Evolutionary conservation across 2,329 filamentous ascomycete genomes (phyloP).

Genomic region (Reticulascus tulasneorum): DNA sequence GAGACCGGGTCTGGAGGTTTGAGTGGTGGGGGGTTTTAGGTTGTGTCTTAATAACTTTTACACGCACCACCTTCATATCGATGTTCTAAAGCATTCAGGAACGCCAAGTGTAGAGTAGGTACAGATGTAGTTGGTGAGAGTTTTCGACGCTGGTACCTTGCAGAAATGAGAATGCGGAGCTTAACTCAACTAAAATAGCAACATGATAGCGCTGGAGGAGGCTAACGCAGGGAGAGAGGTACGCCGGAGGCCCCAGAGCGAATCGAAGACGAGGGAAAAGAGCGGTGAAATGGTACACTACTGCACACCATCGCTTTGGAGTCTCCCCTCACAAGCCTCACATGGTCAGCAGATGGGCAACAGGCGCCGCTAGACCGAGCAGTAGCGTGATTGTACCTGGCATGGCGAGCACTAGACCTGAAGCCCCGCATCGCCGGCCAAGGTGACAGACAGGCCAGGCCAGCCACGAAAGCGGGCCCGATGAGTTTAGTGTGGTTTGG

Average conservation of each 20-base stretch:
- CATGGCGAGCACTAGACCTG: no score
- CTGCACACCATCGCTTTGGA: constrained; percentile 3
- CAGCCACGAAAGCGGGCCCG: not conserved
- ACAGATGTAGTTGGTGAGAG: no score
- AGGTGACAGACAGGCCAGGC: constrained; percentile 4
- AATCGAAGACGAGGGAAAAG: constrained; percentile 8
- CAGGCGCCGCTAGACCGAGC: constrained; percentile 1
- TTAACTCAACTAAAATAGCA: no score
- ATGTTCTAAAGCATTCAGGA: no score
- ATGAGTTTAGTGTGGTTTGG: not conserved
- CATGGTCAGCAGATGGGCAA: constrained; percentile 10
- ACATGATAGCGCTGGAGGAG: constrained; percentile 1
- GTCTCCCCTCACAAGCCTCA: constrained; percentile 2
- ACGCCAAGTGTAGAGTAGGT: no score
- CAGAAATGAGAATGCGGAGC: no score
- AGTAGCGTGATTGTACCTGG: not conserved
- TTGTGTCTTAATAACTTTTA: no score
- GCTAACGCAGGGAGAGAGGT: constrained; percentile 9
- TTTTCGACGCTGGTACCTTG: no score
- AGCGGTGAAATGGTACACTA: constrained; percentile 11
- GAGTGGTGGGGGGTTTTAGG: no score
- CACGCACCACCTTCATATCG: no score
- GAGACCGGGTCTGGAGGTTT: no score
- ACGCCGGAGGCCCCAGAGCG: constrained; percentile 7
- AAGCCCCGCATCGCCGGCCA: no score